phyloP scores from a whole-genome alignment of 768 basidiomycete genomes.

The Trametes maxima region DNA sequence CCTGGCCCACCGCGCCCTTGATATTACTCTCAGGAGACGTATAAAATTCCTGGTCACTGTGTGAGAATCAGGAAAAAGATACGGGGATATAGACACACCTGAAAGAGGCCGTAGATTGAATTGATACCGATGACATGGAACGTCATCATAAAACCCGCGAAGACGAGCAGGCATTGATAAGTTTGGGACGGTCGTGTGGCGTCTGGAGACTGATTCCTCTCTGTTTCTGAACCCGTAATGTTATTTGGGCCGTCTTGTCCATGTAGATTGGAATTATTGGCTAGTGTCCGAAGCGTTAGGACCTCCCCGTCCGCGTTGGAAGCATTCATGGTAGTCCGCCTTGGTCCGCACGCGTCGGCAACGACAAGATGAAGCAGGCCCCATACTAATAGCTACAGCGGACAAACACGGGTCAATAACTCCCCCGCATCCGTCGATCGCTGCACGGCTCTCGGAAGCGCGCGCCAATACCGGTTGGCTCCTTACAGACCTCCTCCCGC shows the following conservation, averaged over 20 bases:
- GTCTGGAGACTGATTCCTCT: background rate
- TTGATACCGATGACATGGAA: constrained; percentile 50
- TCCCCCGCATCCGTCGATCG: constrained; percentile 12
- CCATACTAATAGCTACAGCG: constrained; percentile 5
- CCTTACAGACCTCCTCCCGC: background rate
- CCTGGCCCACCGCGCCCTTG: constrained; percentile 37
- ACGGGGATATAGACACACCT: constrained; percentile 32
- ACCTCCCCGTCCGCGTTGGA: background rate
- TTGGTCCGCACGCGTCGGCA: too few relatives aligned
- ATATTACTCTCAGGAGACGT: constrained; percentile 42
- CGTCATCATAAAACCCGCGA: constrained; percentile 47
- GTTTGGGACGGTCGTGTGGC: constrained; percentile 31
- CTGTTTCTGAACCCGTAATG: background rate
- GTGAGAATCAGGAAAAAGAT: background rate
- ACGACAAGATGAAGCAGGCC: too few relatives aligned
- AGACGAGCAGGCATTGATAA: constrained; percentile 41
- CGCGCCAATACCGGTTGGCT: constrained; percentile 2
- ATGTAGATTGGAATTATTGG: background rate
- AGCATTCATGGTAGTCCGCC: constrained; percentile 10
- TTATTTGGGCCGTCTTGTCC: background rate
- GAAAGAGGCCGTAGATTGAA: constrained; percentile 46
- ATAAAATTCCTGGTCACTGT: constrained; percentile 42
- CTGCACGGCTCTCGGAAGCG: constrained; percentile 1
- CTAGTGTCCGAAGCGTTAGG: constrained; percentile 4
- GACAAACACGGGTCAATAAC: constrained; percentile 18